Percentiles rank a stretch among this genome's conserved stretches.
Conservation (phyloP, 441 rosid genomes). For the Populus hybrid region DNA sequence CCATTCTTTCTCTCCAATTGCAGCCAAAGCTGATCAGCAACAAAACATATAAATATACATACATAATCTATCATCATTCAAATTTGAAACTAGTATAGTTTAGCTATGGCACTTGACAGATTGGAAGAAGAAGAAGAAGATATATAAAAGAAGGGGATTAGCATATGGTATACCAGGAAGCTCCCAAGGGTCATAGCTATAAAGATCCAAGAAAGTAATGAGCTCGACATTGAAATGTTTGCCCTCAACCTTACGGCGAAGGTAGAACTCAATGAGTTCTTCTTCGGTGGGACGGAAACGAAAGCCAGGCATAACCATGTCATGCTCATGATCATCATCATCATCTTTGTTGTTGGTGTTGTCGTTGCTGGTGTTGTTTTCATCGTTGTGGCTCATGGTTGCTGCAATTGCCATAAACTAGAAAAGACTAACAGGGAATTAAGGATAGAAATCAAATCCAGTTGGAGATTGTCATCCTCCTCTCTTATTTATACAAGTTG, state of each 20-base stretch:
- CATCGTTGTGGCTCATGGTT: slow-evolving; percentile 44
- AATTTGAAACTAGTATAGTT: not conserved
- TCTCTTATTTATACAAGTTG: slow-evolving; percentile 11
- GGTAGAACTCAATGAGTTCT: slow-evolving; percentile 98
- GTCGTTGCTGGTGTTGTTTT: slow-evolving; percentile 7
- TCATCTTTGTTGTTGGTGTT: slow-evolving; percentile 23
- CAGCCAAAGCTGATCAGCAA: slow-evolving; percentile 61
- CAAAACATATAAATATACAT: not conserved
- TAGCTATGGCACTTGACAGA: too few relatives aligned
- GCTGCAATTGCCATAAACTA: slow-evolving; percentile 70
- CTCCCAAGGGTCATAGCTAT: slow-evolving; percentile 99
- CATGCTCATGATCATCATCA: slow-evolving; percentile 78
- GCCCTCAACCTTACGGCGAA: slow-evolving; percentile 99
- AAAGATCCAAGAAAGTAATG: slow-evolving; percentile 97
- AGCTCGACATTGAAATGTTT: slow-evolving; percentile 96
- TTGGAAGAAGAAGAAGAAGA: not conserved
- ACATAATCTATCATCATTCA: not conserved
- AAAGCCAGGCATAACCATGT: slow-evolving; percentile 98
- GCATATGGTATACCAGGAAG: slow-evolving; percentile 73
- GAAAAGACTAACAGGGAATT: not conserved
- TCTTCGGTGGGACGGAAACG: slow-evolving; percentile 98
- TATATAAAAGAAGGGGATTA: not conserved
- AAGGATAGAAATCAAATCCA: slow-evolving; percentile 9
- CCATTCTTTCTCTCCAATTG: slow-evolving; percentile 99
- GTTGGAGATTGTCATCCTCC: not conserved